Percentiles rank a stretch among this genome's conserved stretches.
phyloP scores from a whole-genome alignment of 306 rosid species.

The Urtica urens region DNA sequence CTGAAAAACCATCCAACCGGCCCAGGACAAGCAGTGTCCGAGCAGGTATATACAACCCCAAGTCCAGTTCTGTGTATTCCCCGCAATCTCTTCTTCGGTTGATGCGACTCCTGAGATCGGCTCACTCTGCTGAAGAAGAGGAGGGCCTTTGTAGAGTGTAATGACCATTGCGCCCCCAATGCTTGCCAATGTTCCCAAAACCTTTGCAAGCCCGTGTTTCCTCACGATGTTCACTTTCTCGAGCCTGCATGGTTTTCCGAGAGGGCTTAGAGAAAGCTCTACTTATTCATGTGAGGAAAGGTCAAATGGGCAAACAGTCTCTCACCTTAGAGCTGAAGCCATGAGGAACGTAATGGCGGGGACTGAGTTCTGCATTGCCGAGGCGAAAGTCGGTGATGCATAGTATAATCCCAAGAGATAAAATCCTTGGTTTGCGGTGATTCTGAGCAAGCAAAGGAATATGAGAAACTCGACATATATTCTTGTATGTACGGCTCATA shows the following conservation, averaged over 20 bases:
- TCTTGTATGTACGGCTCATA: background rate
- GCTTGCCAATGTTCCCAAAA: slow-evolving; percentile 58
- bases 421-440: slow-evolving; percentile 70
- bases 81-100: slow-evolving; percentile 28
- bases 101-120: slow-evolving; percentile 19
- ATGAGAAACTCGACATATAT: background rate
- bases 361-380: slow-evolving; percentile 70
- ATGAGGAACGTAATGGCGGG: slow-evolving; percentile 54
- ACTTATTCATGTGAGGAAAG: background rate
- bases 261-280: background rate
- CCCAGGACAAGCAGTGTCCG: slow-evolving; percentile 68
- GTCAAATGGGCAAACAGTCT: background rate
- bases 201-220: slow-evolving; percentile 58
- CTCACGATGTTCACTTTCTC: slow-evolving; percentile 40
- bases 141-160: slow-evolving; percentile 68
- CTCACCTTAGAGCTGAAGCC: slow-evolving; percentile 50
- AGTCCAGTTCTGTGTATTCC: slow-evolving; percentile 41
- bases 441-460: slow-evolving; percentile 17
- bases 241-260: slow-evolving; percentile 25
- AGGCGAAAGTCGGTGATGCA: slow-evolving; percentile 70
- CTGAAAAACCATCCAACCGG: slow-evolving; percentile 76
- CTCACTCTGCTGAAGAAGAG: slow-evolving; percentile 33
- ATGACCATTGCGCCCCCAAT: slow-evolving; percentile 59
- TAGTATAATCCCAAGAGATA: slow-evolving; percentile 56
- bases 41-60: slow-evolving; percentile 57